Evolutionary conservation across 805 yeast genomes (phyloP), one percentile per base, ranked within the genome.

Genomic region (Ogataea neopini): DNA sequence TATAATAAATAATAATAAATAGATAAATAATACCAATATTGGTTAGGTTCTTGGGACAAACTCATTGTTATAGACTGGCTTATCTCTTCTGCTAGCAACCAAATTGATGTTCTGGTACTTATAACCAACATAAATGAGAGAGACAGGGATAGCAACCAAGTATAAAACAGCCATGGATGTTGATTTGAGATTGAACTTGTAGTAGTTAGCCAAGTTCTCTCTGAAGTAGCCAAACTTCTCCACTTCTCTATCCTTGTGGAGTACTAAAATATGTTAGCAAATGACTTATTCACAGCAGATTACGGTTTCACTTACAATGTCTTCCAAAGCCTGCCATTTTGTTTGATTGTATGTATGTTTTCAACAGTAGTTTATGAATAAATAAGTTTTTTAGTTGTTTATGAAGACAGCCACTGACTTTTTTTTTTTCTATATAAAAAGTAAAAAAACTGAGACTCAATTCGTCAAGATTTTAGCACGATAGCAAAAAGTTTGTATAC

Each of bases 321-420:
- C 68, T 64, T 48, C 64, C 67, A 45, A 62, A 62, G 15, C 64
- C 67, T 19, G 67, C 67, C 68, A 64, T 64, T 23, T 43, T 56
- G 45, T 17, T 5, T 32, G 20, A 6, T 17, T 32, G 36, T 8
- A 14, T n/a, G 32, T 9, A 28, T 9, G 14, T 28, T n/a, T 28
- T 22, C 25, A 22, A n/a, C n/a, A n/a, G n/a, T n/a, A n/a, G n/a
- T n/a, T n/a, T n/a, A n/a, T n/a, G n/a, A n/a, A n/a, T n/a, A n/a
- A n/a, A n/a, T n/a, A n/a, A n/a, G n/a, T n/a, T n/a, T n/a, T n/a
- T n/a, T n/a, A n/a, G n/a, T n/a, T n/a, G n/a, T n/a, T n/a, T n/a
- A n/a, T n/a, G n/a, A 32, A 32, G 17, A 32, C 18, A 32, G 36
- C 20, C 17, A 32, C 17, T 17, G 17, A n/a, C 18, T 34, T 34